Evolutionary conservation across 2,329 filamentous ascomycete genomes (phyloP).

Genomic region (Monilinia laxa): DNA sequence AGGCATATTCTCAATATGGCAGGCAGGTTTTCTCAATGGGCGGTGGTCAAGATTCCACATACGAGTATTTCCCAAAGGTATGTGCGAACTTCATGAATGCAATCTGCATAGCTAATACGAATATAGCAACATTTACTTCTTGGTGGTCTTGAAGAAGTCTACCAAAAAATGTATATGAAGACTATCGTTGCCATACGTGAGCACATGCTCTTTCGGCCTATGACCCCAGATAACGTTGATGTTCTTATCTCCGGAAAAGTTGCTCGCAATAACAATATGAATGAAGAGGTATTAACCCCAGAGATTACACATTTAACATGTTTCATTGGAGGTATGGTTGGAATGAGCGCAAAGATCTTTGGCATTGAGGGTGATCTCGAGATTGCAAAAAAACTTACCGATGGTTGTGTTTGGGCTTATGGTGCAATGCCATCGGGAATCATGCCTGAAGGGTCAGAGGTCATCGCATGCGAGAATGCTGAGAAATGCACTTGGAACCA

Average conservation of each 20-base stretch:
- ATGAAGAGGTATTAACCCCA: constrained; percentile 44
- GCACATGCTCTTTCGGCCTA: constrained; percentile 74
- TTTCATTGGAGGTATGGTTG: constrained; percentile 71
- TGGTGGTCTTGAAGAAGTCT: constrained; percentile 71
- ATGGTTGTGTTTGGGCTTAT: constrained; percentile 71
- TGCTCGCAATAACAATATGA: constrained; percentile 47
- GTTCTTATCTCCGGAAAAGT: constrained; percentile 72
- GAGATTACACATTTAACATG: constrained; percentile 59
- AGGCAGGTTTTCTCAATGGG: constrained; percentile 56
- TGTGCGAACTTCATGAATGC: constrained; percentile 10
- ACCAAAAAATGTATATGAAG: constrained; percentile 69
- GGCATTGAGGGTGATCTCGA: constrained; percentile 59
- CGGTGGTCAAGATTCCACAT: constrained; percentile 67
- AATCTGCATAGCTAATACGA: constrained; percentile 29
- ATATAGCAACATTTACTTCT: constrained; percentile 67
- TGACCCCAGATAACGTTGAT: constrained; percentile 64
- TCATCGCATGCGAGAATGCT: constrained; percentile 49
- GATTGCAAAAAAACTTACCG: constrained; percentile 60
- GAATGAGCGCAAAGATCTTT: constrained; percentile 63
- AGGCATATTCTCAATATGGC: constrained; percentile 46
- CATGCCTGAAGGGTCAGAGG: constrained; percentile 59
- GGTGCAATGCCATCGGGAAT: constrained; percentile 58
- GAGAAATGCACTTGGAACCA: constrained; percentile 39
- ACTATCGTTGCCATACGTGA: constrained; percentile 67
- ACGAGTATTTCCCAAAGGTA: constrained; percentile 70